Percentiles rank a stretch among this genome's conserved stretches.
These are phyloP conservation scores for Ogataea trehalophila DNA, from an alignment of 805 yeast species.

Conservation along the genomic window DNA sequence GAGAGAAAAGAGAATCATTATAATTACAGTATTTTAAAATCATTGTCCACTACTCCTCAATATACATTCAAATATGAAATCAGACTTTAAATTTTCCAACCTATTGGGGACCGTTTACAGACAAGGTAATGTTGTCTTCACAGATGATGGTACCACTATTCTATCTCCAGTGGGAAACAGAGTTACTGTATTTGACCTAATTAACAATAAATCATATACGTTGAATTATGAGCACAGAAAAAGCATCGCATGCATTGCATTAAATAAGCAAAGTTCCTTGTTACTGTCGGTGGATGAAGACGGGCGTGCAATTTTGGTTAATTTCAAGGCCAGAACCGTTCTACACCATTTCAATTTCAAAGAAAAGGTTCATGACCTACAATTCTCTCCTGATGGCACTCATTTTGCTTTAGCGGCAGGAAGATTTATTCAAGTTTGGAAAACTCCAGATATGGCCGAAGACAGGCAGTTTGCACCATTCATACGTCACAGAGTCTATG, in stretches of 20 bases:
- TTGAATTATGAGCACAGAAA: constrained; percentile 90
- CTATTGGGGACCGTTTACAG: constrained; percentile 91
- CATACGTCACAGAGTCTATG: constrained; percentile 80
- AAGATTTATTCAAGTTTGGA: constrained; percentile 87
- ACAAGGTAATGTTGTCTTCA: constrained; percentile 83
- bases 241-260: constrained; percentile 71
- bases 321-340: constrained; percentile 76
- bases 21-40: too few species aligned
- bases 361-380: constrained; percentile 65
- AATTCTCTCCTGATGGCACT: constrained; percentile 85
- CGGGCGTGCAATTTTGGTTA: constrained; percentile 90
- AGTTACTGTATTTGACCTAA: constrained; percentile 80
- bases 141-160: constrained; percentile 78
- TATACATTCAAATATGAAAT: constrained; percentile 49
- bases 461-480: constrained; percentile 96
- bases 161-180: constrained; percentile 94
- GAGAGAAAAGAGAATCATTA: too few species aligned
- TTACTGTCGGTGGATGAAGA: constrained; percentile 81
- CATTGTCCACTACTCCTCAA: background rate
- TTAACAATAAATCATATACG: constrained; percentile 81
- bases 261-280: constrained; percentile 78
- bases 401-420: constrained; percentile 83
- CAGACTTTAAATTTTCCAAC: constrained; percentile 86
- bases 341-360: constrained; percentile 92
- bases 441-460: constrained; percentile 72